These are phyloP conservation scores for Kazachstania sp. DNA, from an alignment of 1,139 yeast genomes.

Conservation along the genomic window DNA sequence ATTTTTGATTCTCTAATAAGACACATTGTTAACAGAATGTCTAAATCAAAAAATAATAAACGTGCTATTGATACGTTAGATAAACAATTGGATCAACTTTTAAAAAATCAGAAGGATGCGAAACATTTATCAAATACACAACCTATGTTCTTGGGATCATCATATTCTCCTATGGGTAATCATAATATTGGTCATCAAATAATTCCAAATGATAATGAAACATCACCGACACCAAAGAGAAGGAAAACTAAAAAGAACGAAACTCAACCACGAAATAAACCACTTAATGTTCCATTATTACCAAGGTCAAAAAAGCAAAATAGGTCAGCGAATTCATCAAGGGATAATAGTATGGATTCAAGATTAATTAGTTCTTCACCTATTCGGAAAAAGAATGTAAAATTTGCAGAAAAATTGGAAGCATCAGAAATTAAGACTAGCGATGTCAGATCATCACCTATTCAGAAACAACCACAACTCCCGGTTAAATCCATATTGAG, in stretches of 20 bases:
- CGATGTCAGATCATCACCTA: constrained; percentile 18
- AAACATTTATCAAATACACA: background rate
- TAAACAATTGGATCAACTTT: constrained; percentile 1
- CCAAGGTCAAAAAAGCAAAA: background rate
- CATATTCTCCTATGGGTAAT: no score
- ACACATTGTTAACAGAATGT: no score
- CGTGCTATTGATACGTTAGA: constrained; percentile 3
- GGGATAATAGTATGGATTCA: background rate
- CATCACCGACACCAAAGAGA: constrained; percentile 22
- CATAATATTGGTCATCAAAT: no score
- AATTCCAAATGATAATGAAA: background rate
- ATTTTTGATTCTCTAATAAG: no score
- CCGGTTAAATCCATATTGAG: constrained; percentile 24
- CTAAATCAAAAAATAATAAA: background rate
- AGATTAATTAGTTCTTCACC: constrained; percentile 15
- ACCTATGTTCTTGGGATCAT: no score
- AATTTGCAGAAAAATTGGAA: constrained; percentile 26
- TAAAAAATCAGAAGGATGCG: constrained; percentile 9
- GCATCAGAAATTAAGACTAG: constrained; percentile 16
- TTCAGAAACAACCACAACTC: constrained; percentile 14
- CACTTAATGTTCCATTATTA: background rate
- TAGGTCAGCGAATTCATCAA: background rate
- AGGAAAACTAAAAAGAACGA: constrained; percentile 4
- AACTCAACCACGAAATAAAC: background rate
- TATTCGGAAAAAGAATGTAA: constrained; percentile 21